phyloP scores from a whole-genome alignment of 208 protist genomes.

The Borovskyia barvae region DNA sequence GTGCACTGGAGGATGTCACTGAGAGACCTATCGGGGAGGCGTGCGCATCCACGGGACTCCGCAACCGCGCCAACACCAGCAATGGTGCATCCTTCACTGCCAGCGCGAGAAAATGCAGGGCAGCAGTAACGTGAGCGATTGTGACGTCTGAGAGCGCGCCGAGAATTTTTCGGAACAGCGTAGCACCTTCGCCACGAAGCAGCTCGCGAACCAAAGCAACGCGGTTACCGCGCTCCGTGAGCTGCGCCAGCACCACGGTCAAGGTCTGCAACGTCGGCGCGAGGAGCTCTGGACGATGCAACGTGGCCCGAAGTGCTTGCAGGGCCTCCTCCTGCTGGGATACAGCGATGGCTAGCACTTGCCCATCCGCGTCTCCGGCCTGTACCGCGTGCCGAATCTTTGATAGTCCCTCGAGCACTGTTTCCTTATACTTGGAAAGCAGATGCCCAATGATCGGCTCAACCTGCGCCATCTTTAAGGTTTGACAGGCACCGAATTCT shows the following conservation, averaged over 20 bases:
- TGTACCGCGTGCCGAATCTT: conserved; percentile 50
- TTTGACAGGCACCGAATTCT: no score
- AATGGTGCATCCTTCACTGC: conserved; percentile 59
- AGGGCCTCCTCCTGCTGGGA: conserved; percentile 62
- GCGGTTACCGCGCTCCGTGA: conserved; percentile 21
- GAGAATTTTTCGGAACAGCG: conserved; percentile 45
- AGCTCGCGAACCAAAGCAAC: conserved; percentile 58
- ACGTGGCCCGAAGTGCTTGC: conserved; percentile 45
- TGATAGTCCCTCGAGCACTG: conserved; percentile 68
- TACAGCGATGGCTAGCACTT: conserved; percentile 51
- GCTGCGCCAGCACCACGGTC: conserved; percentile 26
- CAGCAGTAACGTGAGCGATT: conserved; percentile 38
- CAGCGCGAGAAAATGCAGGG: conserved; percentile 57
- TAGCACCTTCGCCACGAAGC: conserved; percentile 56
- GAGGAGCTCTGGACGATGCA: conserved; percentile 37
- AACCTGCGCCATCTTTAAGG: conserved; percentile 82
- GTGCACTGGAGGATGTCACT: neutral
- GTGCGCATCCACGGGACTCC: conserved; percentile 20
- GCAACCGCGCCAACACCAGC: conserved; percentile 71
- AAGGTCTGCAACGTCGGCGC: conserved; percentile 45
- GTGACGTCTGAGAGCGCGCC: conserved; percentile 50
- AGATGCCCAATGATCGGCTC: conserved; percentile 80
- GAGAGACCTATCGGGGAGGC: neutral
- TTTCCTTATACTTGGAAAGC: conserved; percentile 83
- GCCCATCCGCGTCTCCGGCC: conserved; percentile 27